A percentile compares a stretch with the other conserved stretches of the same genome.
These are phyloP conservation scores for Aspergillus sclerotioniger DNA, from an alignment of 495 filamentous ascomycete species.

Conservation along the genomic window DNA sequence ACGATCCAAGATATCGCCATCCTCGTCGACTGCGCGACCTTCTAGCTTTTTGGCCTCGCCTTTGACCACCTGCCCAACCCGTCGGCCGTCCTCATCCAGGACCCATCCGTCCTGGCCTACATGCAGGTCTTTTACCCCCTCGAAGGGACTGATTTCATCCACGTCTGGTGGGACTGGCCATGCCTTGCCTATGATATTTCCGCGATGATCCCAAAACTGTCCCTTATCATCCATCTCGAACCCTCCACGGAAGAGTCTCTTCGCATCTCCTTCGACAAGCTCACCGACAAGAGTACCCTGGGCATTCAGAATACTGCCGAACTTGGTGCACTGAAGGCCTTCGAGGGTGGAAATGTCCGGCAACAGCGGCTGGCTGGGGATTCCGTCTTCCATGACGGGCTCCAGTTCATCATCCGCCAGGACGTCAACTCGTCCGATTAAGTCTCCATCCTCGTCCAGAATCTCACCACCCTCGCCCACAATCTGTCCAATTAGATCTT, in stretches of 20 bases:
- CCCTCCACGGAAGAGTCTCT: slow-evolving; percentile 45
- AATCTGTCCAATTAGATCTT: slow-evolving; percentile 27
- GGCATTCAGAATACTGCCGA: slow-evolving; percentile 47
- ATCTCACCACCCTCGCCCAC: slow-evolving; percentile 39
- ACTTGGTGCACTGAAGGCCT: slow-evolving; percentile 52
- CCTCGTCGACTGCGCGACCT: slow-evolving; percentile 52
- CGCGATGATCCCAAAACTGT: slow-evolving; percentile 51
- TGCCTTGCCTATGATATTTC: slow-evolving; percentile 51
- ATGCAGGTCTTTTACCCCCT: slow-evolving; percentile 54
- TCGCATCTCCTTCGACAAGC: slow-evolving; percentile 49
- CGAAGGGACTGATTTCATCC: slow-evolving; percentile 48
- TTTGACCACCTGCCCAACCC: slow-evolving; percentile 50
- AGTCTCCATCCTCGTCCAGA: slow-evolving; percentile 29
- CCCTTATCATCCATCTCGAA: slow-evolving; percentile 51
- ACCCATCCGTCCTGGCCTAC: slow-evolving; percentile 47
- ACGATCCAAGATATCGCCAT: slow-evolving; percentile 57
- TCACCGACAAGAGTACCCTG: slow-evolving; percentile 49
- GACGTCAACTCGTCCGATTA: slow-evolving; percentile 24
- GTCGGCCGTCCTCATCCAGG: slow-evolving; percentile 51
- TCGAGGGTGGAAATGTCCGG: slow-evolving; percentile 52
- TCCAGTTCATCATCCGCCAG: background rate
- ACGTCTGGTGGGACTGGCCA: slow-evolving; percentile 50
- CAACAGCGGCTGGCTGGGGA: slow-evolving; percentile 8
- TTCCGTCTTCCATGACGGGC: background rate
- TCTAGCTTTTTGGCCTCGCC: slow-evolving; percentile 54